Conservation (phyloP, 2,329 filamentous ascomycete genomes). For the Ilyonectria mors-panacis region DNA sequence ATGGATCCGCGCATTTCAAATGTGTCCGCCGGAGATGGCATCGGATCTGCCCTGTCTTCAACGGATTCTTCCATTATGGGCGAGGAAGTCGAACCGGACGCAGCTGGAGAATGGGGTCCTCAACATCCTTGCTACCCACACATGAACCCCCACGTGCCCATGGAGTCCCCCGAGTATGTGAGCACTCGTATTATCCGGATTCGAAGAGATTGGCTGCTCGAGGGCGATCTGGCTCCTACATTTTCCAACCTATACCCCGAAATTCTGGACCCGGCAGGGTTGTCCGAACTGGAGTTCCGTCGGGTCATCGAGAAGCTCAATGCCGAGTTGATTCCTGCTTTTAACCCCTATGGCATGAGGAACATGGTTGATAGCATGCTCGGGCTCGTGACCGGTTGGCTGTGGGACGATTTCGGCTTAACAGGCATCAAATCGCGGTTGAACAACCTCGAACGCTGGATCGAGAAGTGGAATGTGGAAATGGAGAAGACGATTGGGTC, state of each 20-base stretch:
- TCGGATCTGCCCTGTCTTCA: conserved; percentile 70
- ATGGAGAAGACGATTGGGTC: conserved; percentile 70
- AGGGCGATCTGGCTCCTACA: conserved; percentile 90
- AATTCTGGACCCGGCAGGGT: conserved; percentile 86
- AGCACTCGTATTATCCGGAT: conserved; percentile 93
- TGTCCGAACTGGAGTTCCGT: conserved; percentile 90
- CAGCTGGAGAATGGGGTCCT: conserved; percentile 90
- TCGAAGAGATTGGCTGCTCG: conserved; percentile 89
- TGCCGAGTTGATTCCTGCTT: conserved; percentile 79
- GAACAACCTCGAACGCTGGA: conserved; percentile 80
- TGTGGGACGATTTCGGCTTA: conserved; percentile 92
- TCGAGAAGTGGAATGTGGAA: conserved; percentile 88
- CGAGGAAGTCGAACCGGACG: conserved; percentile 74
- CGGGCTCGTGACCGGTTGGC: conserved; percentile 88
- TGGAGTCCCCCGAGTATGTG: conserved; percentile 80
- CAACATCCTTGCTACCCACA: conserved; percentile 96
- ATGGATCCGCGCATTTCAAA: conserved; percentile 63
- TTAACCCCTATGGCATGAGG: conserved; percentile 81
- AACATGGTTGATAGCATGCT: conserved; percentile 86
- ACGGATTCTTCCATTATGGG: conserved; percentile 74
- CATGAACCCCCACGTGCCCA: conserved; percentile 89
- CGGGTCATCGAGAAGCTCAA: conserved; percentile 87
- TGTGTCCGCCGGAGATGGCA: conserved; percentile 64
- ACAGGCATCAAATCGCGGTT: conserved; percentile 82
- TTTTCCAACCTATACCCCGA: conserved; percentile 98